Percentiles rank a stretch among this genome's conserved stretches.
Evolutionary conservation across 306 rosid genomes (phyloP).

Genomic region (Fagus sylvatica): DNA sequence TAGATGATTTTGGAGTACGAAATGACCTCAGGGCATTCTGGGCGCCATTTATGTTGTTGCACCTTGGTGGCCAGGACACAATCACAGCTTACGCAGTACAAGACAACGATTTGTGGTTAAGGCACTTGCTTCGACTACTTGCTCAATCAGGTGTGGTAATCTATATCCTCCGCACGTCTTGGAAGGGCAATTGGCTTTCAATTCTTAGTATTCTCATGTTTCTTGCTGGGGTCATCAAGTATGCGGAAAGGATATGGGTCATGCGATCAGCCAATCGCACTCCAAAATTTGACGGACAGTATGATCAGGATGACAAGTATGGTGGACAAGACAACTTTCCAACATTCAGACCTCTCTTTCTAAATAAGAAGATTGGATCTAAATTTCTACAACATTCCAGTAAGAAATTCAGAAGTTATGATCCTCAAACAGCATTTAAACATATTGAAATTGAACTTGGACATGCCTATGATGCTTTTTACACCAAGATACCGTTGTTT

Average conservation of each 20-base stretch:
- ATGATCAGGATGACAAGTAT: background rate
- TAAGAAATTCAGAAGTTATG: too few species aligned
- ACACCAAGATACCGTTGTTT: background rate
- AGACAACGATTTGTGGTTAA: too few species aligned
- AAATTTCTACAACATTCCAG: too few species aligned
- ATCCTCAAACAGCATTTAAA: too few species aligned
- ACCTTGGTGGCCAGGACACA: too few species aligned
- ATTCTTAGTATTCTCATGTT: background rate
- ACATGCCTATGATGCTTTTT: background rate
- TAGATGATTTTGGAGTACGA: too few species aligned
- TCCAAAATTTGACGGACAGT: background rate
- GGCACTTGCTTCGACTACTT: too few species aligned
- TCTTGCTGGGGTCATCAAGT: slow-evolving; percentile 13
- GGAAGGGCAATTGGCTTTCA: background rate
- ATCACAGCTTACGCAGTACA: too few species aligned
- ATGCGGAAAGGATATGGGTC: background rate
- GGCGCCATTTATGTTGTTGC: too few species aligned
- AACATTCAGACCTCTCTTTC: background rate
- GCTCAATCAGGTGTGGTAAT: too few species aligned
- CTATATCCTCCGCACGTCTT: background rate
- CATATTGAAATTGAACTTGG: background rate
- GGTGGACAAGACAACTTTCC: background rate
- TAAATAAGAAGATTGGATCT: too few species aligned
- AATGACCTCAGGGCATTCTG: too few species aligned
- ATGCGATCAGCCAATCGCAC: background rate